Base-by-base conservation (phyloP, 164 flowering plant species). In the Nymphaea thermarum region DNA sequence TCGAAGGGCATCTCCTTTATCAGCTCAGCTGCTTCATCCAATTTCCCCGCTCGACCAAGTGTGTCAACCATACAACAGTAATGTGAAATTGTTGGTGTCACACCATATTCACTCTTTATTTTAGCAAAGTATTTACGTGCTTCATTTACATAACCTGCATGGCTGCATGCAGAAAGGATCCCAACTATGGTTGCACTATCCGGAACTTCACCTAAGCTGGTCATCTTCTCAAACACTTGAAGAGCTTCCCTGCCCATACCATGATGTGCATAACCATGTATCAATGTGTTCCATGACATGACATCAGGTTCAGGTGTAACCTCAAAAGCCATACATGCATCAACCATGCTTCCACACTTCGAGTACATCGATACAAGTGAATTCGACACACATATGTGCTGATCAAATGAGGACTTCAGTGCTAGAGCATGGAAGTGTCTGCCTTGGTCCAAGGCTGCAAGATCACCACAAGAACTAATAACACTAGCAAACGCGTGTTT, bases 201-300 rank as follows among this genome's bases (percentile, higher is more conserved):
- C 62, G 76, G 76, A 53, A 45, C 7, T n/a, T 65, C 18, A 53
- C n/a, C n/a, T n/a, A 59, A 72, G 12, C 42, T 45, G 3, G 65
- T 41, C 75, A 73, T 73, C 69, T 66, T 65, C 66, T 62, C 66
- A 69, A 73, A 69, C 12, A 66, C 63, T 66, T 43, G 66, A 69
- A 69, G 66, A 7, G 72, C 76, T 44, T 62, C 59, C 43, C 10
- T 53, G 55, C 66, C 72, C 65, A 47, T 62, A 25, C 76, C 76
- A 69, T 73, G 72, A 66, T 66, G 66, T 62, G 76, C 76, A 69
- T 69, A 69, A 7, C 69, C 76, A 66, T 69, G 76, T 65, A 73
- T 73, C 63, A 73, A 43, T 6, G 76, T 66, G 43, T 73, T 73
- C 72, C 69, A 73, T 43, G 76, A 73, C 66, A 62, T 66, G 41